Evolutionary conservation across 208 protist species (phyloP).

Genomic region (Wallacemonas sp.): DNA sequence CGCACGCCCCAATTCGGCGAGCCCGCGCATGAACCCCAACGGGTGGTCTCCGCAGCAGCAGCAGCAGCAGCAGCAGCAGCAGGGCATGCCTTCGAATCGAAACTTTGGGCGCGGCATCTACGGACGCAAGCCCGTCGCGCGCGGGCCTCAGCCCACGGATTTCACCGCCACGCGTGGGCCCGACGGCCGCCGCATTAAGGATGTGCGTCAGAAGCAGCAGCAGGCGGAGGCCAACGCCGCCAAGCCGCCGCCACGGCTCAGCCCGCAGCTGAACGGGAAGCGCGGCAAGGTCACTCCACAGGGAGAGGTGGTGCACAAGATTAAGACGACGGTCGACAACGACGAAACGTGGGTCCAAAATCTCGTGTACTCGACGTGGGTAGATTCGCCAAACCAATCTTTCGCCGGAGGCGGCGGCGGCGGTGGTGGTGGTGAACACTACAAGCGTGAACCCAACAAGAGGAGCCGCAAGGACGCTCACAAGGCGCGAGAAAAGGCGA

Average conservation of each 20-base stretch:
- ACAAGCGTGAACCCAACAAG: conserved; percentile 32
- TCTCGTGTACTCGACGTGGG: conserved; percentile 36
- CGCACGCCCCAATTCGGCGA: not conserved
- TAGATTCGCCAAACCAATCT: conserved; percentile 36
- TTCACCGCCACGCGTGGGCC: conserved; percentile 33
- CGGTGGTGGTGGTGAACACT: conserved; percentile 20
- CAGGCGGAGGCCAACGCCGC: not conserved
- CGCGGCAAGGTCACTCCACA: not conserved
- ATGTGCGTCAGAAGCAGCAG: conserved; percentile 14
- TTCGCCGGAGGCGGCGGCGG: conserved; percentile 4
- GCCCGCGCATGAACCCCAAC: not conserved
- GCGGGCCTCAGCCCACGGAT: conserved; percentile 45
- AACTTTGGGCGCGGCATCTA: not conserved
- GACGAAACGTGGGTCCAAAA: conserved; percentile 44
- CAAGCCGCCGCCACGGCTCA: conserved; percentile 1
- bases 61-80: conserved; percentile 8
- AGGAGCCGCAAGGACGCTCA: not conserved
- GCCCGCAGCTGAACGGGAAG: not conserved
- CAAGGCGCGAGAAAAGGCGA: not conserved
- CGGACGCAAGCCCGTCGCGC: conserved; percentile 27
- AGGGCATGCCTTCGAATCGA: not conserved
- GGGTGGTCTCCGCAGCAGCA: not conserved
- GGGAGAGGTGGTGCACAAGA: conserved; percentile 16
- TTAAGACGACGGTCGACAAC: conserved; percentile 47
- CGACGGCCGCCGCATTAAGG: conserved; percentile 32